Percentiles rank a stretch among this genome's conserved stretches.
These are phyloP conservation scores for Saccharomyces kudriavzevii DNA, from an alignment of 805 yeast genomes.

Conservation along the genomic window DNA sequence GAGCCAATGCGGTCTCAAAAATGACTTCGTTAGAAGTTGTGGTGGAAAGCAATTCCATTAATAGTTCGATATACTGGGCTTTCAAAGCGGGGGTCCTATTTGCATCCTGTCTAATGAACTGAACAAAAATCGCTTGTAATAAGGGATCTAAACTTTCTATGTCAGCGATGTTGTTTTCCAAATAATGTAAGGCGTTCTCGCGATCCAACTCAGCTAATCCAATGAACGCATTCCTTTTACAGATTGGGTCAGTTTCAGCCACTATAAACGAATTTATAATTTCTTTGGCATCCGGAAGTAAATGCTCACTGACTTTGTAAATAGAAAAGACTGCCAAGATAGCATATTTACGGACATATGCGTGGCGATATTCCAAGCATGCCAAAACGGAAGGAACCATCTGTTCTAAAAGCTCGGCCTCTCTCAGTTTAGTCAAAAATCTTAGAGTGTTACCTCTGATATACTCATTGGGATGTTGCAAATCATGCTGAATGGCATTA, in stretches of 20 bases:
- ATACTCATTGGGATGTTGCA: constrained; percentile 96
- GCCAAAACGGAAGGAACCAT: constrained; percentile 86
- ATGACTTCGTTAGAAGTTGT: constrained; percentile 55
- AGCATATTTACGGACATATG: constrained; percentile 96
- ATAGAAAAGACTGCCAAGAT: constrained; percentile 83
- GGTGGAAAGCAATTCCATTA: constrained; percentile 64
- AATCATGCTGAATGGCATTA: constrained; percentile 93
- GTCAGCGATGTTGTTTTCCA: constrained; percentile 58
- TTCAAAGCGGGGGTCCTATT: constrained; percentile 52
- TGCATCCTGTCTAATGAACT: constrained; percentile 83
- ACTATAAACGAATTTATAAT: constrained; percentile 62
- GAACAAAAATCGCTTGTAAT: constrained; percentile 82
- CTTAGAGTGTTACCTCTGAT: constrained; percentile 93
- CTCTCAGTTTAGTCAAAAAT: constrained; percentile 81
- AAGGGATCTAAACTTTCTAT: constrained; percentile 69
- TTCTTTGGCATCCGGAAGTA: constrained; percentile 93
- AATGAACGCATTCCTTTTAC: constrained; percentile 91
- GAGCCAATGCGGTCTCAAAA: constrained; percentile 85
- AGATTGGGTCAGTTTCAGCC: constrained; percentile 84
- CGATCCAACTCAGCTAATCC: constrained; percentile 77
- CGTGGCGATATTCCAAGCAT: constrained; percentile 92
- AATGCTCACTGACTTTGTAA: constrained; percentile 71
- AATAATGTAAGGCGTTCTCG: constrained; percentile 72
- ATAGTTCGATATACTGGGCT: constrained; percentile 61
- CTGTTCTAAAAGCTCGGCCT: constrained; percentile 90